Base-by-base conservation (phyloP, 768 basidiomycete species). In the Lentinula sp. region DNA sequence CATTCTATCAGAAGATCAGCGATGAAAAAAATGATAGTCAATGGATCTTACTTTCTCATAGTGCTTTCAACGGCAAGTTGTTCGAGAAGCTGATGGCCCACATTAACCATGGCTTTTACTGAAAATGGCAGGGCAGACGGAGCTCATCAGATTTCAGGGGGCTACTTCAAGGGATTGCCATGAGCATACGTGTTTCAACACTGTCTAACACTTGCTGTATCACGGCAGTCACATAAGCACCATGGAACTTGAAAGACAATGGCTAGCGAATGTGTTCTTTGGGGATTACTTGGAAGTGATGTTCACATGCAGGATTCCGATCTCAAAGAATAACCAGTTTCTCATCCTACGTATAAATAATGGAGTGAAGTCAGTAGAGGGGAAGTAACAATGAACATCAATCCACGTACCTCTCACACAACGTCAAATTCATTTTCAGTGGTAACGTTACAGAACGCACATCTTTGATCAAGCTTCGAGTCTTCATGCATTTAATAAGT, bases 81-180 rank as follows among this genome's bases (percentile, higher is more conserved):
- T 62, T 85, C 81, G 39, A 91, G 71, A 48, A 87, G 67, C 41
- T 68, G 65, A 54, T 83, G 72, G 2, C 88, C 90, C 48, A 87
- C 75, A 5, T 60, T 66, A 59, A 74, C 67, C 84, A 85, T 82
- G 12, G 73, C 68, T 62, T 68, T 69, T 1, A 84, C 83, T 85
- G 62, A 35, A 45, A 62, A 51, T 2, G 46, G 39, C 41, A 16
- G 8, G 28, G 18, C 20, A 54, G 23, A 39, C 13, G n/a, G 16
- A 15, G 7, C 33, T 13, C 16, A 35, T n/a, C 32, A 32, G 32
- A 41, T 48, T 35, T 33, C 18, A 36, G 23, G 60, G 49, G 16
- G 6, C 9, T 48, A 3, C 46, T 23, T 23, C 43, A 48, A 54
- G 7, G n/a, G 15, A 53, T 18, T 18, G 16, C 61, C 61, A 46